Evolutionary conservation across 2,329 filamentous ascomycete genomes (phyloP).

Genomic region (Fusarium stilboides): DNA sequence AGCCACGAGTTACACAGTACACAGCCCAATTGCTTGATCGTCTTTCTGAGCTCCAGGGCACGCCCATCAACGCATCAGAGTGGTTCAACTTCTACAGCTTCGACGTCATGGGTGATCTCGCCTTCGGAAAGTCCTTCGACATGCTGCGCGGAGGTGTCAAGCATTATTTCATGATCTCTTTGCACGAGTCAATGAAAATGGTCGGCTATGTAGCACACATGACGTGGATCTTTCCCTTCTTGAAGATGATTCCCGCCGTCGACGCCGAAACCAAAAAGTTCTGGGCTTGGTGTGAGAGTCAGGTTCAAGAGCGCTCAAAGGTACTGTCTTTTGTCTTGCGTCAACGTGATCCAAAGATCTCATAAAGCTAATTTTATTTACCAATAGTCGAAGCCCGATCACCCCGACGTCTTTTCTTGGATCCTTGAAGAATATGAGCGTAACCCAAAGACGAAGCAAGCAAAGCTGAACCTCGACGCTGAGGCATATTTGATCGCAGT

Average conservation of each 20-base stretch:
- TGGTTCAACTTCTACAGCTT: conserved; percentile 54
- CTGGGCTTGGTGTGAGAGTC: conserved; percentile 21
- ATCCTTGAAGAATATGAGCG: conserved; percentile 50
- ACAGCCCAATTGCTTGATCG: conserved; percentile 43
- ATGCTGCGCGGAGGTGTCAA: conserved; percentile 52
- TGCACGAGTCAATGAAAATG: conserved; percentile 45
- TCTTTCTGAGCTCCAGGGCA: conserved; percentile 30
- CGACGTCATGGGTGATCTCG: conserved; percentile 60
- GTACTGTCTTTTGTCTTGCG: not conserved
- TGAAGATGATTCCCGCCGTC: conserved; percentile 21
- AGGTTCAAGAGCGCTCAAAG: conserved; percentile 26
- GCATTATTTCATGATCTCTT: conserved; percentile 48
- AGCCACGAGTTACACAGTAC: conserved; percentile 48
- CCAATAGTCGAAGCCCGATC: conserved; percentile 31
- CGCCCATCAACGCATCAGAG: conserved; percentile 49
- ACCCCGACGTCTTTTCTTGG: conserved; percentile 53
- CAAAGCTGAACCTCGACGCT: conserved; percentile 46
- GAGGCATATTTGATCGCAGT: conserved; percentile 53
- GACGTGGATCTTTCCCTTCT: conserved; percentile 32
- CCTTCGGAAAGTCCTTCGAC: conserved; percentile 56
- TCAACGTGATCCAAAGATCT: not conserved
- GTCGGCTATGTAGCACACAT: conserved; percentile 46
- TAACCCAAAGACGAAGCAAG: conserved; percentile 37
- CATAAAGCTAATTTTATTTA: not conserved
- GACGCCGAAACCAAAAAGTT: conserved; percentile 25